Evolutionary conservation across 2,329 filamentous ascomycete species (phyloP).

Genomic region (Aspergillus alliaceus): DNA sequence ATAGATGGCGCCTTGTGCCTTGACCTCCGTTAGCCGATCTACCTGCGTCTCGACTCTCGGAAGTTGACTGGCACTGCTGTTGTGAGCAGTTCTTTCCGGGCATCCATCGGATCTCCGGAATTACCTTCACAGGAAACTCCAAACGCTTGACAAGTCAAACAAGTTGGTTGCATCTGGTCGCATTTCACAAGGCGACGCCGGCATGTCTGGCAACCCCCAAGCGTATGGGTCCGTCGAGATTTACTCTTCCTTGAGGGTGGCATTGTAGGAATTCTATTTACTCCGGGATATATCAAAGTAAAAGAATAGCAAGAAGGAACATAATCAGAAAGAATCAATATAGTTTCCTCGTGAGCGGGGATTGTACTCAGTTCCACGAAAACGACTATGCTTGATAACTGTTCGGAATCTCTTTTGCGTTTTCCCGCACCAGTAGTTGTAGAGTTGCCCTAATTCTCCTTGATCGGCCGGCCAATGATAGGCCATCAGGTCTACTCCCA

Average conservation of each 20-base stretch:
- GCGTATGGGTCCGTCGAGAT: slow-evolving; percentile 28
- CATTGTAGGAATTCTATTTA: not conserved
- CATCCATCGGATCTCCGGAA: slow-evolving; percentile 31
- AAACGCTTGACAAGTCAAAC: slow-evolving; percentile 29
- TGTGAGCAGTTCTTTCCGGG: slow-evolving; percentile 10
- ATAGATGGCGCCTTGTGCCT: slow-evolving; percentile 31
- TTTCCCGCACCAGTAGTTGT: not conserved
- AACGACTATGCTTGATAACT: not conserved
- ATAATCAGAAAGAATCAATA: too few relatives aligned
- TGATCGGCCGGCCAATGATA: too few relatives aligned
- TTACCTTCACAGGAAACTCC: slow-evolving; percentile 33
- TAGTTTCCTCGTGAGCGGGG: not conserved
- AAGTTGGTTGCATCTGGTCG: slow-evolving; percentile 34
- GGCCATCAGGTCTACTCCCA: too few relatives aligned
- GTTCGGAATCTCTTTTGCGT: slow-evolving; percentile 14
- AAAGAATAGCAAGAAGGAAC: too few relatives aligned
- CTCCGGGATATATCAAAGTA: not conserved
- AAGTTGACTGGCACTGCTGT: not conserved
- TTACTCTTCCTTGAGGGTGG: slow-evolving; percentile 4
- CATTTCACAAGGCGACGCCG: slow-evolving; percentile 38
- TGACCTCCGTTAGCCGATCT: slow-evolving; percentile 10
- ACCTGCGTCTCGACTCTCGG: not conserved
- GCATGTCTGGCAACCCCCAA: slow-evolving; percentile 37
- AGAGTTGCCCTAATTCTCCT: too few relatives aligned
- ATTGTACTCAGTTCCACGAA: not conserved